Percentiles rank a stretch among this genome's conserved stretches.
Evolutionary conservation across 1,284 basidiomycete genomes (phyloP).

Genomic region (Ganoderma boninense): DNA sequence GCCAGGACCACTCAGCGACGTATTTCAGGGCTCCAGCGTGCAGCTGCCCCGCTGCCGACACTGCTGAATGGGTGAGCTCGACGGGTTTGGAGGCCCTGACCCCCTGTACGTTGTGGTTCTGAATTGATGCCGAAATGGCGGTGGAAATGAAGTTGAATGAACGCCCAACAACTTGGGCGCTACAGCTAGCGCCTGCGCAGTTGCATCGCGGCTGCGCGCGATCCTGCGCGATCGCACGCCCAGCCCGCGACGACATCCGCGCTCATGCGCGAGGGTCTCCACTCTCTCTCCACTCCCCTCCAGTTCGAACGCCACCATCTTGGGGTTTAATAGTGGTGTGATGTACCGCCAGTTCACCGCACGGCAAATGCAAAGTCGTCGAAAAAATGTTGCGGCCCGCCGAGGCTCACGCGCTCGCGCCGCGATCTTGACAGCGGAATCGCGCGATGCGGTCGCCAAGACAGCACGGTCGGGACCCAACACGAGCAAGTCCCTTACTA

Average conservation of each 20-base stretch:
- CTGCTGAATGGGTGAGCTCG: background rate
- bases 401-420: background rate
- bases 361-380: background rate
- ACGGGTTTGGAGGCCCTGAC: background rate
- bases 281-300: background rate
- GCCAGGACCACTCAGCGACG: background rate
- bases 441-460: slow-evolving; percentile 29
- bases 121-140: background rate
- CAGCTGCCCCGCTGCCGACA: no score
- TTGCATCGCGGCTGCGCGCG: background rate
- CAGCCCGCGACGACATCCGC: background rate
- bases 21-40: background rate
- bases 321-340: background rate
- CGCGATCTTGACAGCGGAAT: slow-evolving; percentile 6
- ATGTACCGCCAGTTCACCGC: background rate
- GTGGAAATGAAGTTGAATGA: background rate
- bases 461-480: no score
- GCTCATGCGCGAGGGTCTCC: background rate
- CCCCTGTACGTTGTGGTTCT: background rate
- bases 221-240: background rate
- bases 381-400: background rate
- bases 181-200: background rate
- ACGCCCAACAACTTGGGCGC: background rate
- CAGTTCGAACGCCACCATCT: background rate
- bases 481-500: no score